Percentiles rank a stretch among this genome's conserved stretches.
phyloP scores from a whole-genome alignment of 176 grass and related monocot species.

The Saccharum spontaneum region DNA sequence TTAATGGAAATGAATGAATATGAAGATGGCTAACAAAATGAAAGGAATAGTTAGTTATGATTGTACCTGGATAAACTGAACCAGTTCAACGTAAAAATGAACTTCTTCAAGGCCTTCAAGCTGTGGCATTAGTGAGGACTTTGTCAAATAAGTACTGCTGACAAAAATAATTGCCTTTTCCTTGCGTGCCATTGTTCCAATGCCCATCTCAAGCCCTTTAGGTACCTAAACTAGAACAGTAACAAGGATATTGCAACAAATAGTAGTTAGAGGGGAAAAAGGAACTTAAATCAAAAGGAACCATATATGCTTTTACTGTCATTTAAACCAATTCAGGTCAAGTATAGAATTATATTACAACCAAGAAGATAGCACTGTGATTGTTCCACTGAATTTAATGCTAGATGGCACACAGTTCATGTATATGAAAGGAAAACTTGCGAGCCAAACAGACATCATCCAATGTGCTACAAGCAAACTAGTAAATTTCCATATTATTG shows the following conservation, averaged over 20 bases:
- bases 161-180: slow-evolving; percentile 93
- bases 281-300: slow-evolving; percentile 26
- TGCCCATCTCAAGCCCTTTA: slow-evolving; percentile 96
- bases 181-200: slow-evolving; percentile 74
- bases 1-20: not conserved
- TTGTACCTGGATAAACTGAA: slow-evolving; percentile 89
- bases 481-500: not conserved
- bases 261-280: not conserved
- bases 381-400: not conserved
- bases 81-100: slow-evolving; percentile 80
- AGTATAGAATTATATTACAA: not conserved
- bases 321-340: not conserved
- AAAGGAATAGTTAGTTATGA: slow-evolving; percentile 22
- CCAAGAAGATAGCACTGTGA: slow-evolving; percentile 3
- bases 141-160: slow-evolving; percentile 69
- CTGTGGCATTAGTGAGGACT: slow-evolving; percentile 70
- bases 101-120: slow-evolving; percentile 77
- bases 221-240: slow-evolving; percentile 75
- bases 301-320: not conserved
- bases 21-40: not conserved
- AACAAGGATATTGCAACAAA: slow-evolving; percentile 39
- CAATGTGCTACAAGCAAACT: not conserved
- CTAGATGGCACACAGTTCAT: not conserved
- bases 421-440: slow-evolving; percentile 11
- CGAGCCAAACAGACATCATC: not conserved